Evolutionary conservation across 2,329 filamentous ascomycete species (phyloP), one percentile per base, ranked within the genome.

Genomic region (Thelonectria rubi): DNA sequence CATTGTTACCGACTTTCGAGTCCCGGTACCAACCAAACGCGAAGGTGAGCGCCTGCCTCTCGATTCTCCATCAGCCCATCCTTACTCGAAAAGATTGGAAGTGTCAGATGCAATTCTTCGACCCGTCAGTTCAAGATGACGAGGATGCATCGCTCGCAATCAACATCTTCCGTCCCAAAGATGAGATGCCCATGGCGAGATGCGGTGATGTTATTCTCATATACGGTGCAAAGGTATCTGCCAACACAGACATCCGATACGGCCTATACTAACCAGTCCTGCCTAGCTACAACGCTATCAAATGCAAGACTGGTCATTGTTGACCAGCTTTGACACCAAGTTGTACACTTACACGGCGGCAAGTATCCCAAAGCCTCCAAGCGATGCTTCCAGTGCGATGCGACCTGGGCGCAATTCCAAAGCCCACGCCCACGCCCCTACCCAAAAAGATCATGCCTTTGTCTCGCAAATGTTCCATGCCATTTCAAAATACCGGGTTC

Each of bases 1-100:
- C 1, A 76, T 94, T 5, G 85, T 94, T 3, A 85, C 86, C 53
- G 91, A 94, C 68, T 83, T 82, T 50, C 82, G 86, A 58, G 75
- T 81, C 1, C 84, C 87, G 1, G 80, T 79, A 0, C 58, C 73
- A 11, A 87, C 87, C 1, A 78, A 63, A 55, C 82, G 84, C 20
- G 70, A 74, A 21, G 89, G 91, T 82, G 76, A 65, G 75, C 12
- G 2, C 26, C 37, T 18, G 21, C 21, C 6, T n/a, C 20, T n/a
- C 30, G 34, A 46, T 12, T 30, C 15, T 24, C 14, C n/a, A 15
- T 20, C 47, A 18, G 24, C 43, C 34, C 30, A 47, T 59, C 39
- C 60, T 62, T 51, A 63, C 58, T 34, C 42, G 24, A 3, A 1
- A 53, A 89, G 87, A 89, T 67, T 84, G 76, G 69, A 90, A 89